These are phyloP conservation scores for Paspalum vaginatum DNA, from an alignment of 176 grass and related monocot genomes.

Conservation along the genomic window DNA sequence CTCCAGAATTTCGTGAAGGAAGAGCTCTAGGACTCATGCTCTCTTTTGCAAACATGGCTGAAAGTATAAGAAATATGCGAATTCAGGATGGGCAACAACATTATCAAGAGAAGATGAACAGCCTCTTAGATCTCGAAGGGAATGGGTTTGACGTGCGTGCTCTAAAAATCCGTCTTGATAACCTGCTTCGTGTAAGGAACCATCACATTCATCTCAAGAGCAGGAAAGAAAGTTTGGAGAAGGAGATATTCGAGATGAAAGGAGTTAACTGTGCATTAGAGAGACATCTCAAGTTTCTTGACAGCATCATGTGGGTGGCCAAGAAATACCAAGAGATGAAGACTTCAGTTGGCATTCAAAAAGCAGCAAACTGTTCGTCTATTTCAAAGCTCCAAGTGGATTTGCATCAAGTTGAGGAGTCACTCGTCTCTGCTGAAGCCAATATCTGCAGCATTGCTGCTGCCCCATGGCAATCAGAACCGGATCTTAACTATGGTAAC, in stretches of 20 bases:
- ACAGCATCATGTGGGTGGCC: constrained; percentile 24
- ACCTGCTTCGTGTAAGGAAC: constrained; percentile 38
- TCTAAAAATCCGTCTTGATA: constrained; percentile 41
- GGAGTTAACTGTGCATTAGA: background rate
- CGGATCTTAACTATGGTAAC: background rate
- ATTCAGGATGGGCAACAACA: constrained; percentile 33
- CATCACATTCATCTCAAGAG: constrained; percentile 18
- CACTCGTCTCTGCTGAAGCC: background rate
- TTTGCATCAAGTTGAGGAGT: constrained; percentile 15
- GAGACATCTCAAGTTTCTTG: background rate
- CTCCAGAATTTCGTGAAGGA: constrained; percentile 50
- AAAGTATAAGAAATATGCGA: constrained; percentile 41
- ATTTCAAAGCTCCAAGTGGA: constrained; percentile 41
- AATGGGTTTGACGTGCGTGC: constrained; percentile 56
- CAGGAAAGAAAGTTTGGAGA: constrained; percentile 28
- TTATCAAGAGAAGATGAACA: constrained; percentile 50
- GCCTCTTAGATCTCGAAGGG: constrained; percentile 39
- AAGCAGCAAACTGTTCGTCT: background rate
- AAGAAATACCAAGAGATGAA: constrained; percentile 14
- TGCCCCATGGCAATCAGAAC: constrained; percentile 38
- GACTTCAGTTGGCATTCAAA: background rate
- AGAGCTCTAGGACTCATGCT: constrained; percentile 56
- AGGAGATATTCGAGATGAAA: constrained; percentile 26
- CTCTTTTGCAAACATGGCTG: constrained; percentile 50
- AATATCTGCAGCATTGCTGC: constrained; percentile 28